These are phyloP conservation scores for Metschnikowia similis DNA, from an alignment of 805 yeast genomes.

Conservation along the genomic window DNA sequence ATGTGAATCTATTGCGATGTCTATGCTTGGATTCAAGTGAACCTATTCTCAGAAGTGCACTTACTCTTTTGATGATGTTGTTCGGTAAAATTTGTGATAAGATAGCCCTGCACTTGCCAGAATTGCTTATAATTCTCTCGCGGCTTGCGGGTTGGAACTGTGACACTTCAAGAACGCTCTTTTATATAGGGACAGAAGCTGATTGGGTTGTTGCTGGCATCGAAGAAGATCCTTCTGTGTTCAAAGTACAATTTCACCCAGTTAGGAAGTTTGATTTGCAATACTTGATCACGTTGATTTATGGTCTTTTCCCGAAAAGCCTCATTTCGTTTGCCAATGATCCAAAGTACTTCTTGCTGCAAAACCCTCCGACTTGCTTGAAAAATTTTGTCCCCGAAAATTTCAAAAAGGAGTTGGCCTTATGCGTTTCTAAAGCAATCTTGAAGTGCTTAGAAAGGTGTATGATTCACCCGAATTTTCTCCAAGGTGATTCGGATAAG, in stretches of 20 bases:
- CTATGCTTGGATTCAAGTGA: slow-evolving; percentile 40
- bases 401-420: slow-evolving; percentile 35
- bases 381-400: slow-evolving; percentile 18
- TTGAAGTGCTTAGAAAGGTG: slow-evolving; percentile 20
- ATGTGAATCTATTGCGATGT: slow-evolving; percentile 34
- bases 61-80: slow-evolving; percentile 29
- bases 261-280: slow-evolving; percentile 23
- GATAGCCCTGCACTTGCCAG: slow-evolving; percentile 32
- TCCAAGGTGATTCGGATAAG: slow-evolving; percentile 22
- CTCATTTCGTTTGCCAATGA: slow-evolving; percentile 38
- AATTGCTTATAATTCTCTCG: slow-evolving; percentile 41
- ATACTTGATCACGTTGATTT: slow-evolving; percentile 45
- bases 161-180: neutral
- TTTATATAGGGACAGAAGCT: neutral
- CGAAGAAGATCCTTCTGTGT: neutral
- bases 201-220: neutral
- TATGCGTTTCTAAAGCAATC: slow-evolving; percentile 16
- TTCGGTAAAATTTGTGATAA: slow-evolving; percentile 42
- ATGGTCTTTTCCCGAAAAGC: slow-evolving; percentile 56
- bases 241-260: slow-evolving; percentile 13
- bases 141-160: slow-evolving; percentile 23
- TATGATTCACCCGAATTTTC: slow-evolving; percentile 47
- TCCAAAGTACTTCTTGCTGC: slow-evolving; percentile 35
- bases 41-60: slow-evolving; percentile 33
- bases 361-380: slow-evolving; percentile 16